These are phyloP conservation scores for Rhizopogon sp. DNA, from an alignment of 768 basidiomycete species.

Conservation along the genomic window DNA sequence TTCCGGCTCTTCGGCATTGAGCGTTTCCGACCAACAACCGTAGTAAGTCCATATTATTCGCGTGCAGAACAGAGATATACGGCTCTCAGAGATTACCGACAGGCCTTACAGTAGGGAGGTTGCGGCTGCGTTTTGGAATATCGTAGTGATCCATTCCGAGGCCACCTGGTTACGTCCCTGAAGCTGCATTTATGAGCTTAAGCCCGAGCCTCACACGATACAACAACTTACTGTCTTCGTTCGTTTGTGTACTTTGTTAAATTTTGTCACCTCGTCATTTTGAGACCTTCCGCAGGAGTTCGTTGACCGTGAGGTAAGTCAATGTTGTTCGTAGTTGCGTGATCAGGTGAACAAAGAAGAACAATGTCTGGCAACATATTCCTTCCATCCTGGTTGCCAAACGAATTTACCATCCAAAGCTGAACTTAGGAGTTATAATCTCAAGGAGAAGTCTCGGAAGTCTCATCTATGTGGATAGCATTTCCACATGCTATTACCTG, in stretches of 20 bases:
- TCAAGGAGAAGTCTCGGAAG: conserved; percentile 7
- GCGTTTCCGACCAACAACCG: not conserved
- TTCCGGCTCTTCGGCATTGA: not conserved
- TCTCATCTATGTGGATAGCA: conserved; percentile 3
- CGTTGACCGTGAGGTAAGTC: too few relatives aligned
- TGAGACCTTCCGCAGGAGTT: rapidly evolving
- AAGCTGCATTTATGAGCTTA: not conserved
- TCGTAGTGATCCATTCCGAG: not conserved
- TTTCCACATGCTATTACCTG: too few relatives aligned
- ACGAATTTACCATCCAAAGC: conserved; percentile 1
- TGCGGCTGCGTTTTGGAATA: not conserved
- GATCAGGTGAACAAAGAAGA: too few relatives aligned
- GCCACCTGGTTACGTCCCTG: not conserved
- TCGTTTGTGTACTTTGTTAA: not conserved
- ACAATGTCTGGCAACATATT: too few relatives aligned
- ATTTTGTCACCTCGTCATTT: conserved; percentile 8
- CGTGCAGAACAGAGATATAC: not conserved
- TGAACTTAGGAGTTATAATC: too few relatives aligned
- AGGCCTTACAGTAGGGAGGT: not conserved
- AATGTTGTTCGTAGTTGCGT: too few relatives aligned
- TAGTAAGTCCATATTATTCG: too few relatives aligned
- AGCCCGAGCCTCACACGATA: conserved; percentile 2
- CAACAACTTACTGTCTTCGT: conserved; percentile 10
- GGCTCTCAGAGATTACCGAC: not conserved
- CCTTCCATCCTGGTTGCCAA: not conserved